Evolutionary conservation across 352 stramenopile species (phyloP).

Genomic region (Elongisporangium undulatum): DNA sequence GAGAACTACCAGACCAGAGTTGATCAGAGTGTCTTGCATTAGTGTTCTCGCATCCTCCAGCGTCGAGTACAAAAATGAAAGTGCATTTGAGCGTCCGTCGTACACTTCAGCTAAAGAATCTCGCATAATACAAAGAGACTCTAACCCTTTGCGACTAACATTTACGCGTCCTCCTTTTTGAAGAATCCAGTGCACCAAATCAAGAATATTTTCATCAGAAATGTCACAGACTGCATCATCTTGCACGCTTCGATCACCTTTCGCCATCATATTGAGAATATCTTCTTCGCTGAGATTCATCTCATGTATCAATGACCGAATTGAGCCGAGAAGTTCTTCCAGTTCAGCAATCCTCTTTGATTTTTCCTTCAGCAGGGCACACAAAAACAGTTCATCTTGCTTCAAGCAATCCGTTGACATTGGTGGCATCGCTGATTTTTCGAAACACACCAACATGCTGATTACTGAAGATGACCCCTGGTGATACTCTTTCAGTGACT

Average conservation of each 20-base stretch:
- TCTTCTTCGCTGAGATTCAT: slow-evolving; percentile 45
- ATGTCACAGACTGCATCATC: slow-evolving; percentile 2
- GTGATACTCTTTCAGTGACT: slow-evolving; percentile 20
- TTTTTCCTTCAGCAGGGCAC: slow-evolving; percentile 56
- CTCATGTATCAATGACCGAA: slow-evolving; percentile 35
- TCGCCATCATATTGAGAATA: slow-evolving; percentile 17
- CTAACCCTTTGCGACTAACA: slow-evolving; percentile 31
- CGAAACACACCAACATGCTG: slow-evolving; percentile 12
- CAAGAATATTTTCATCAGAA: slow-evolving; percentile 9
- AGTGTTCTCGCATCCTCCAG: slow-evolving; percentile 45
- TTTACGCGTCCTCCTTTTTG: slow-evolving; percentile 41
- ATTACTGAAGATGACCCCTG: slow-evolving; percentile 5
- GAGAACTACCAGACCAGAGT: slow-evolving; percentile 9
- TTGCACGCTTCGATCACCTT: background rate
- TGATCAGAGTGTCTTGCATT: slow-evolving; percentile 17
- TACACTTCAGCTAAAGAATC: slow-evolving; percentile 36
- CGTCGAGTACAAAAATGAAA: slow-evolving; percentile 35
- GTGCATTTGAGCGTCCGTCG: slow-evolving; percentile 28
- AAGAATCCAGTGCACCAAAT: slow-evolving; percentile 28
- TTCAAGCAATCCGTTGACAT: slow-evolving; percentile 22
- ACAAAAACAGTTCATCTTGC: slow-evolving; percentile 37
- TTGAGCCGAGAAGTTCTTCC: slow-evolving; percentile 34
- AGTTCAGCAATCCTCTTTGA: slow-evolving; percentile 45
- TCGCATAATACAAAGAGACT: slow-evolving; percentile 18
- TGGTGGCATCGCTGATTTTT: slow-evolving; percentile 7